Conservation (phyloP, 108 stramenopile genomes). For the Asterionellopsis glacialis region DNA sequence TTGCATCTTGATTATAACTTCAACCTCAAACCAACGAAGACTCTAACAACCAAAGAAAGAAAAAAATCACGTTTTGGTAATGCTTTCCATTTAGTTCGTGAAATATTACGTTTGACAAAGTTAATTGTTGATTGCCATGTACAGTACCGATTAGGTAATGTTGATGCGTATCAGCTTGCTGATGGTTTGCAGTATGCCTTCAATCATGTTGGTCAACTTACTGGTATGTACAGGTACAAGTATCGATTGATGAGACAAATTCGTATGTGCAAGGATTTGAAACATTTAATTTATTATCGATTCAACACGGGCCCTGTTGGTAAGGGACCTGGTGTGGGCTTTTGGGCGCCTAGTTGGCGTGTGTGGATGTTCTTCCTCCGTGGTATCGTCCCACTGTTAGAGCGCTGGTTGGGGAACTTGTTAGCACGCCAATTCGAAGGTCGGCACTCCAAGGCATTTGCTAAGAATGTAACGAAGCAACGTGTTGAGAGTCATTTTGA, state of each 20-base stretch:
- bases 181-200: conserved; percentile 99
- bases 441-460: conserved; percentile 94
- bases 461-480: conserved; percentile 99
- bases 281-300: conserved; percentile 98
- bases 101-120: conserved; percentile 98
- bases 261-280: conserved; percentile 98
- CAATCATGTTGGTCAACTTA: conserved; percentile 99
- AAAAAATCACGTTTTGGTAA: conserved; percentile 96
- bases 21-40: conserved; percentile 99
- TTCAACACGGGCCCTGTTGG: conserved; percentile 99
- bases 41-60: conserved; percentile 99
- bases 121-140: conserved; percentile 98
- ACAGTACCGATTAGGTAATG: conserved; percentile 96
- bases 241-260: conserved; percentile 99
- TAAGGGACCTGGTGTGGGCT: conserved; percentile 98
- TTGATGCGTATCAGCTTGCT: conserved; percentile 98
- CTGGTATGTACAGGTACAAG: conserved; percentile 99
- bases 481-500: conserved; percentile 99
- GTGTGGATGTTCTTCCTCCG: conserved; percentile 99
- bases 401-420: conserved; percentile 98
- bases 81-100: conserved; percentile 98
- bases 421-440: conserved; percentile 98
- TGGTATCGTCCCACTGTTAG: conserved; percentile 94
- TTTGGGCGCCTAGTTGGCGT: conserved; percentile 99
- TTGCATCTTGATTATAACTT: conserved; percentile 99